phyloP scores from a whole-genome alignment of 73 alveolate species.

The Blepharisma japonicum region DNA sequence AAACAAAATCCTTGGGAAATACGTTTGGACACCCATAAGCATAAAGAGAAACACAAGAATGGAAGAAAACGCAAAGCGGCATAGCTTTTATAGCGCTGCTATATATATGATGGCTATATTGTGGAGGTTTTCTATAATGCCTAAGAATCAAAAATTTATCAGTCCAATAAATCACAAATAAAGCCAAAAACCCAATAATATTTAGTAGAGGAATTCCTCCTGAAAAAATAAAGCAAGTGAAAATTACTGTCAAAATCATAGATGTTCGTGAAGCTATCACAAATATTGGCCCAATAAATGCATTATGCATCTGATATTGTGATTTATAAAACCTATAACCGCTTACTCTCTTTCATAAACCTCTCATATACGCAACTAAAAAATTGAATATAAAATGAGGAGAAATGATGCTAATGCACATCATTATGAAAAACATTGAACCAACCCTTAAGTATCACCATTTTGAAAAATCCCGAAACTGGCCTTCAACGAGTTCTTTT shows the following conservation, averaged over 20 bases:
- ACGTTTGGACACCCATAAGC: background rate
- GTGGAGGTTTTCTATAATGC: conserved; percentile 16
- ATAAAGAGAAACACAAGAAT: conserved; percentile 16
- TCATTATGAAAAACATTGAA: background rate
- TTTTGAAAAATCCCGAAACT: background rate
- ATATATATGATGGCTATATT: background rate
- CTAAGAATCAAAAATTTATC: background rate
- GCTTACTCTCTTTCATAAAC: background rate
- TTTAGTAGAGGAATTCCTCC: conserved; percentile 19
- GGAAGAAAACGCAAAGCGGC: background rate
- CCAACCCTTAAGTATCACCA: conserved; percentile 8
- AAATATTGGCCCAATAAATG: conserved; percentile 15
- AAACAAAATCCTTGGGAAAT: background rate
- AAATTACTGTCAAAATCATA: background rate
- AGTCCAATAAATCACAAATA: background rate
- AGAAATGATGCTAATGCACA: background rate
- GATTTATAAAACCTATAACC: background rate
- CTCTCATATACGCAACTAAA: background rate
- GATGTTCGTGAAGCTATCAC: conserved; percentile 8
- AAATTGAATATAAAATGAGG: conserved; percentile 18
- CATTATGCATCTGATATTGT: background rate
- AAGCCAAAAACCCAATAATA: background rate
- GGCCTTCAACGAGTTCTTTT: background rate
- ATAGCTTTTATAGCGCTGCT: background rate
- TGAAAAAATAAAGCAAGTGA: background rate